Evolutionary conservation across 768 basidiomycete species (phyloP).

Genomic region (Leccinum subgranulosum): DNA sequence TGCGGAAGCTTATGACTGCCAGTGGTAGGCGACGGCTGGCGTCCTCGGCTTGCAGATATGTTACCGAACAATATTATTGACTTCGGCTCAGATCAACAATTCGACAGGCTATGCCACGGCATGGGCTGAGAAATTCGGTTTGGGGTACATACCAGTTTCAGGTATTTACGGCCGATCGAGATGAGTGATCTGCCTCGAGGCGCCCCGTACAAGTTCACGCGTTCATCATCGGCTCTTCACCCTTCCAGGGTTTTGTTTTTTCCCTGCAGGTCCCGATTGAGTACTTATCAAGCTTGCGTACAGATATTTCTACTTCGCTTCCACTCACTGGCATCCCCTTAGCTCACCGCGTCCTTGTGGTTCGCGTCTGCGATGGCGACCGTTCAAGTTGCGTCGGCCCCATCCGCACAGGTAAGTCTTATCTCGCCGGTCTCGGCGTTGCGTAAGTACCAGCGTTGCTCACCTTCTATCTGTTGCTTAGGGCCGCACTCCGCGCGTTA

Average conservation of each 20-base stretch:
- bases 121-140: background rate
- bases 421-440: background rate
- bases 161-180: conserved; percentile 12
- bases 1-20: background rate
- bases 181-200: conserved; percentile 20
- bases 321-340: background rate
- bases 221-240: conserved; percentile 14
- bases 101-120: background rate
- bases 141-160: conserved; percentile 1
- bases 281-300: conserved; percentile 2
- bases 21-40: background rate
- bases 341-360: background rate
- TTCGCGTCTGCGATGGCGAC: conserved; percentile 8
- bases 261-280: conserved; percentile 9
- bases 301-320: background rate
- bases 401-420: conserved; percentile 14
- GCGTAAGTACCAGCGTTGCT: background rate
- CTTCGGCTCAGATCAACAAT: background rate
- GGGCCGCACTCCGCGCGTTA: conserved; percentile 17
- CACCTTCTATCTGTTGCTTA: background rate
- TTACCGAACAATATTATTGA: background rate
- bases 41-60: background rate
- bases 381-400: background rate
- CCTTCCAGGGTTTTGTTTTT: conserved; percentile 8
- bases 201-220: conserved; percentile 11